Conservation (phyloP, 352 stramenopile species). For the Hyaloperonospora arabidopsidis region DNA sequence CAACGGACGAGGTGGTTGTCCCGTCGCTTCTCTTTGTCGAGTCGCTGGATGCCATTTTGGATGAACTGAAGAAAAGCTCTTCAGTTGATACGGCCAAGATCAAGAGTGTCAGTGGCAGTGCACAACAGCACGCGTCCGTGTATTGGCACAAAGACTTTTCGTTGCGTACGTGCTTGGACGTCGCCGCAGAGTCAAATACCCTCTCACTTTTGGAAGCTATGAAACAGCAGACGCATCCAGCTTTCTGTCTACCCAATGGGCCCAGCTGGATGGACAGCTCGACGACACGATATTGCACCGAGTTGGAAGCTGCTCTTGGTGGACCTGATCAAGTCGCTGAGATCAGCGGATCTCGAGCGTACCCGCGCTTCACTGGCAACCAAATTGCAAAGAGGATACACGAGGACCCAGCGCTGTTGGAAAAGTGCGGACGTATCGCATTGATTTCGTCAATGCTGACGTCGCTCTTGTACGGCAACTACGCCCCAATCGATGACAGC, state of each 20-base stretch:
- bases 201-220: conserved; percentile 21
- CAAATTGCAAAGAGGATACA: conserved; percentile 61
- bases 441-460: conserved; percentile 71
- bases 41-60: conserved; percentile 60
- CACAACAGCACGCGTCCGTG: conserved; percentile 76
- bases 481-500: conserved; percentile 63
- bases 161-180: conserved; percentile 28
- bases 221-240: conserved; percentile 19
- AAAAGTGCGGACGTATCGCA: conserved; percentile 38
- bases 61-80: conserved; percentile 26
- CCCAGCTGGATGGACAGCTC: conserved; percentile 85
- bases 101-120: conserved; percentile 58
- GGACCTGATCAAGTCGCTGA: conserved; percentile 48
- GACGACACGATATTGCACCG: conserved; percentile 47
- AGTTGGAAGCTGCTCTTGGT: conserved; percentile 50
- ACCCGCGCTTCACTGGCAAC: conserved; percentile 77
- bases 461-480: conserved; percentile 59
- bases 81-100: conserved; percentile 38
- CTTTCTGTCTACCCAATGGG: conserved; percentile 53
- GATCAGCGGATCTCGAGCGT: conserved; percentile 72
- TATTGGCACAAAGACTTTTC: conserved; percentile 62
- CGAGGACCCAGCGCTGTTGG: conserved; percentile 38
- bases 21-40: conserved; percentile 78
- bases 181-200: conserved; percentile 12
- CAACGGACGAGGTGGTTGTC: conserved; percentile 46